A percentile compares a stretch with the other conserved stretches of the same genome.
Evolutionary conservation across 805 yeast species (phyloP).

Genomic region (Danielia oregonensis): DNA sequence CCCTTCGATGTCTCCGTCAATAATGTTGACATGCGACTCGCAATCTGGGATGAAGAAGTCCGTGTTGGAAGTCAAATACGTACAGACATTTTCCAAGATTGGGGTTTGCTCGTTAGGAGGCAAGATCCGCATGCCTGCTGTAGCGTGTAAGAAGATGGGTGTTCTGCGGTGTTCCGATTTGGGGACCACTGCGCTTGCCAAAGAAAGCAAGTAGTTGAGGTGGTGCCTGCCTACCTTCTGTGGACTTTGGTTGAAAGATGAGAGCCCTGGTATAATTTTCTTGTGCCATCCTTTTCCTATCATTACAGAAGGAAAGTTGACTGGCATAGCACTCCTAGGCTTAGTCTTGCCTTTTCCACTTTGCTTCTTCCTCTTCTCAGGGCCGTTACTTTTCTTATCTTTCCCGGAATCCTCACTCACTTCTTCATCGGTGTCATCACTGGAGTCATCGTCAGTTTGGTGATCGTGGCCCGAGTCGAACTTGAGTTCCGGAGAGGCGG

Average conservation of each 20-base stretch:
- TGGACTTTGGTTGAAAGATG: slow-evolving; percentile 46
- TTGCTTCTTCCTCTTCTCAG: slow-evolving; percentile 3
- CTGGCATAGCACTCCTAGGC: slow-evolving; percentile 1
- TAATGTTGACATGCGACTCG: slow-evolving; percentile 51
- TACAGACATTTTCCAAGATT: slow-evolving; percentile 47
- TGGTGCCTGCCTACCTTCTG: slow-evolving; percentile 51
- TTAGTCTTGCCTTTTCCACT: slow-evolving; percentile 8
- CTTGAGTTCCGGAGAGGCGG: slow-evolving; percentile 2
- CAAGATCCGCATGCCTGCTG: slow-evolving; percentile 64
- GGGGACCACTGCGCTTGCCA: slow-evolving; percentile 53
- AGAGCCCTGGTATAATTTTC: slow-evolving; percentile 55
- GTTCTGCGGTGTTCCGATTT: slow-evolving; percentile 57
- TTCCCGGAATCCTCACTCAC: slow-evolving; percentile 7
- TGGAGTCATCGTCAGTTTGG: neutral
- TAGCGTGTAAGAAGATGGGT: slow-evolving; percentile 65
- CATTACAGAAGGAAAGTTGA: slow-evolving; percentile 24
- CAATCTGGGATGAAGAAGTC: slow-evolving; percentile 62
- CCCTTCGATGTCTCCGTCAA: slow-evolving; percentile 67
- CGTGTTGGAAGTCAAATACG: slow-evolving; percentile 43
- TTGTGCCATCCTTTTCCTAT: slow-evolving; percentile 45
- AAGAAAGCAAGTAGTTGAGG: slow-evolving; percentile 43
- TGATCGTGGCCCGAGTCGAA: no score
- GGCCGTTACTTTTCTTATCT: slow-evolving; percentile 3
- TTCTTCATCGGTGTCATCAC: slow-evolving; percentile 10
- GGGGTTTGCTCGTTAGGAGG: slow-evolving; percentile 48